Percentiles rank a stretch among this genome's conserved stretches.
Evolutionary conservation across 176 grass and related monocot species (phyloP).

Genomic region (Bromus sterilis): DNA sequence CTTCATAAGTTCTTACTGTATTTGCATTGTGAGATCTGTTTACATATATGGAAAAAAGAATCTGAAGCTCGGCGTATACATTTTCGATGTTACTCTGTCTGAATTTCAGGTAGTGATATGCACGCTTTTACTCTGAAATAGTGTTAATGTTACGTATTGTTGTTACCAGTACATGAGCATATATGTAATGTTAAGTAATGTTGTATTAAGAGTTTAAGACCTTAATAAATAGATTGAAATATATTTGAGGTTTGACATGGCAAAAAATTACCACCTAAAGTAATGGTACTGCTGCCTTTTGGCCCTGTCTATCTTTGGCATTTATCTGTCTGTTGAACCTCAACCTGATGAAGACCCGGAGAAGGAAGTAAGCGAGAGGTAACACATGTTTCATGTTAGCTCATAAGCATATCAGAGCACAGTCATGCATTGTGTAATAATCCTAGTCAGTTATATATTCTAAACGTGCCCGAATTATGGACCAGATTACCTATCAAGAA

Average conservation of each 20-base stretch:
- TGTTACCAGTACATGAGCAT: not conserved
- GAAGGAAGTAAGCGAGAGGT: constrained; percentile 69
- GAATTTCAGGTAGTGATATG: not conserved
- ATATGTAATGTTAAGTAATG: not conserved
- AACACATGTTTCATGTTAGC: not conserved
- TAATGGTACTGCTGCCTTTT: not conserved
- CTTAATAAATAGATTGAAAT: not conserved
- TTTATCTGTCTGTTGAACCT: constrained; percentile 13
- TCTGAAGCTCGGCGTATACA: not conserved
- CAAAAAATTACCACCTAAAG: not conserved
- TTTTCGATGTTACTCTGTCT: not conserved
- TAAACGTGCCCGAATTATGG: not conserved
- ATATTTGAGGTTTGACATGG: not conserved
- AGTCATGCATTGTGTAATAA: not conserved
- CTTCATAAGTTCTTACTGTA: not conserved
- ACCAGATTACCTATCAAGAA: constrained; percentile 87
- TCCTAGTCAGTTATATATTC: too few relatives aligned
- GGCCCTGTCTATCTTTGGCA: not conserved
- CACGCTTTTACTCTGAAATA: not conserved
- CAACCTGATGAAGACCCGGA: constrained; percentile 72
- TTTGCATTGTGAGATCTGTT: not conserved
- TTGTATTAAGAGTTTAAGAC: not conserved
- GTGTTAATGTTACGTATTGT: not conserved
- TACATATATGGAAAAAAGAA: not conserved
- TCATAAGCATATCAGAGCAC: not conserved